Conservation (phyloP, 306 rosid genomes). For the Sicyos edulis region DNA sequence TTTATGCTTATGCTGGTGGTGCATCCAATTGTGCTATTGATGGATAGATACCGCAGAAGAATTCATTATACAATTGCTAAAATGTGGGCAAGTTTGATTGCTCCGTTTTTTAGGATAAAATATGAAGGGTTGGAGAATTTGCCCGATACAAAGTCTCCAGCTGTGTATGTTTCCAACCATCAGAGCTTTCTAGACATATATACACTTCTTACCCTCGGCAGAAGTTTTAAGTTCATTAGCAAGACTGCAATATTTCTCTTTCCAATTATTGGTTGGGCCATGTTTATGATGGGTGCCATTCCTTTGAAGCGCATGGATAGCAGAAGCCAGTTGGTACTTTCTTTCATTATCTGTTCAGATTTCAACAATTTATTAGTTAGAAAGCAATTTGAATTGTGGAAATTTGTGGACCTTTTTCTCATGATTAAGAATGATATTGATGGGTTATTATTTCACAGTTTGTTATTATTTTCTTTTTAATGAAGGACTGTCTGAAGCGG, state of each 20-base stretch:
- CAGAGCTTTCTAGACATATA: conserved; percentile 95
- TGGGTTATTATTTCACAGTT: conserved; percentile 5
- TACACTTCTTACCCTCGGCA: conserved; percentile 76
- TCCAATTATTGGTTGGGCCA: conserved; percentile 95
- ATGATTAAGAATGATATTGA: background rate
- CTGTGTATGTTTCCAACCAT: conserved; percentile 90
- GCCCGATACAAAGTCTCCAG: conserved; percentile 67
- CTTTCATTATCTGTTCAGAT: conserved; percentile 10
- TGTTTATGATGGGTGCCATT: conserved; percentile 75
- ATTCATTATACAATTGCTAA: conserved; percentile 65
- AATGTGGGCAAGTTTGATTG: conserved; percentile 58
- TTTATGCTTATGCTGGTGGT: conserved; percentile 57
- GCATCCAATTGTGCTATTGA: conserved; percentile 65
- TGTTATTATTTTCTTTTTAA: conserved; percentile 20
- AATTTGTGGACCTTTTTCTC: background rate
- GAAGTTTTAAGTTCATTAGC: conserved; percentile 88
- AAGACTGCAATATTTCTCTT: conserved; percentile 85
- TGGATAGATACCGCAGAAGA: conserved; percentile 64
- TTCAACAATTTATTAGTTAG: conserved; percentile 17
- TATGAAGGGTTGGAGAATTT: conserved; percentile 80
- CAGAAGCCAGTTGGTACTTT: conserved; percentile 83
- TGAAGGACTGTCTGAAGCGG: conserved; percentile 70
- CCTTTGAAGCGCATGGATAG: conserved; percentile 91
- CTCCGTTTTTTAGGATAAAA: conserved; percentile 57
- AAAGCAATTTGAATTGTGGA: conserved; percentile 7